Percentiles rank a stretch among this genome's conserved stretches.
Evolutionary conservation across 2,329 filamentous ascomycete genomes (phyloP).

Genomic region (Chaetomium strumarium): DNA sequence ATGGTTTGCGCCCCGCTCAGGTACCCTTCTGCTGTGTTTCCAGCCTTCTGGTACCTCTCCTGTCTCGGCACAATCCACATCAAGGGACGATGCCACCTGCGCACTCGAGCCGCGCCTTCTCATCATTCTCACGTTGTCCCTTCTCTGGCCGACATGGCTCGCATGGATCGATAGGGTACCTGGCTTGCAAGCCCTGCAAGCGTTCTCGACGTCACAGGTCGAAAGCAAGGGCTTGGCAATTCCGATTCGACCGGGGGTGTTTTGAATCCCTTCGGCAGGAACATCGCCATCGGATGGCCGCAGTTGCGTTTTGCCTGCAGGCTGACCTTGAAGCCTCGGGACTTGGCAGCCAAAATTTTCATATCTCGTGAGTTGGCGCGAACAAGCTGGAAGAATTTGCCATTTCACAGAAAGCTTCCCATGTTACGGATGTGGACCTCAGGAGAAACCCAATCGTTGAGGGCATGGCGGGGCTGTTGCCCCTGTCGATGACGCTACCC

Average conservation of each 20-base stretch:
- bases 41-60: conserved; percentile 12
- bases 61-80: not conserved
- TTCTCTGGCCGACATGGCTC: too few species aligned
- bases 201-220: too few species aligned
- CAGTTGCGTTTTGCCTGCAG: not conserved
- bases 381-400: not conserved
- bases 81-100: conserved; percentile 4
- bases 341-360: conserved; percentile 11
- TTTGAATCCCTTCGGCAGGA: not conserved
- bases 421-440: not conserved
- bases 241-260: not conserved
- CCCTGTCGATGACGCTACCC: conserved; percentile 14
- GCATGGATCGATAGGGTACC: too few species aligned
- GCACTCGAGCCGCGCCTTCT: not conserved
- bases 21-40: conserved; percentile 16
- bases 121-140: too few species aligned
- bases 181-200: too few species aligned
- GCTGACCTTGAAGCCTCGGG: not conserved
- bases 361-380: not conserved
- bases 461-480: not conserved
- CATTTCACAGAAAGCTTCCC: not conserved
- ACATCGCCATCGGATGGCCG: not conserved
- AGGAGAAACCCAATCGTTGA: not conserved
- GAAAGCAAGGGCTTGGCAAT: not conserved
- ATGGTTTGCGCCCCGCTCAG: conserved; percentile 18